A percentile compares a stretch with the other conserved stretches of the same genome.
These are phyloP conservation scores for Ulvella scutata DNA, from an alignment of 139 green algal genomes.

Conservation along the genomic window DNA sequence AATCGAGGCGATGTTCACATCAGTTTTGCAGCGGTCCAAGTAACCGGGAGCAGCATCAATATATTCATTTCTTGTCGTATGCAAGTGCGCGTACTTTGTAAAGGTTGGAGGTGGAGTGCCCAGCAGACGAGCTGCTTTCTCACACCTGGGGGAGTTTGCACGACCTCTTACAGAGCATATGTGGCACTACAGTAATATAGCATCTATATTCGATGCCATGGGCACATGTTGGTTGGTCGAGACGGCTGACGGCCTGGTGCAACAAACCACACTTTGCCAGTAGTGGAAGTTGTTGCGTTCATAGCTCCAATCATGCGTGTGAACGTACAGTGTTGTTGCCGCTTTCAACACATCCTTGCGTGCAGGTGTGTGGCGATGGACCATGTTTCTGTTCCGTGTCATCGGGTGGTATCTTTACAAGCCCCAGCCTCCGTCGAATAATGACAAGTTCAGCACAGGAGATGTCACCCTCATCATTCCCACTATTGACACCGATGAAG, in stretches of 20 bases:
- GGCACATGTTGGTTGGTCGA: neutral
- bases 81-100: too few species aligned
- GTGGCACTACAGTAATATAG: neutral
- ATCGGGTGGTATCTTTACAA: neutral
- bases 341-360: neutral
- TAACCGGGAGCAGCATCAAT: too few species aligned
- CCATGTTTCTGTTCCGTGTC: neutral
- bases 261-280: neutral
- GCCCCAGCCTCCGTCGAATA: neutral
- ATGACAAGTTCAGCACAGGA: neutral
- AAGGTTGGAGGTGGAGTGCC: too few species aligned
- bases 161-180: too few species aligned
- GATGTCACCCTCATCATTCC: neutral
- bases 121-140: too few species aligned
- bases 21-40: too few species aligned
- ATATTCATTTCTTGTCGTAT: too few species aligned
- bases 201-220: neutral
- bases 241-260: neutral
- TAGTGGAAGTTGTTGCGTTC: too few species aligned
- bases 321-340: too few species aligned
- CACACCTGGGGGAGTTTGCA: too few species aligned
- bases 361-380: neutral
- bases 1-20: neutral
- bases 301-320: neutral
- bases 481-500: conserved; percentile 1